Evolutionary conservation across 805 yeast genomes (phyloP).

Genomic region (Scheffersomyces ergatensis): DNA sequence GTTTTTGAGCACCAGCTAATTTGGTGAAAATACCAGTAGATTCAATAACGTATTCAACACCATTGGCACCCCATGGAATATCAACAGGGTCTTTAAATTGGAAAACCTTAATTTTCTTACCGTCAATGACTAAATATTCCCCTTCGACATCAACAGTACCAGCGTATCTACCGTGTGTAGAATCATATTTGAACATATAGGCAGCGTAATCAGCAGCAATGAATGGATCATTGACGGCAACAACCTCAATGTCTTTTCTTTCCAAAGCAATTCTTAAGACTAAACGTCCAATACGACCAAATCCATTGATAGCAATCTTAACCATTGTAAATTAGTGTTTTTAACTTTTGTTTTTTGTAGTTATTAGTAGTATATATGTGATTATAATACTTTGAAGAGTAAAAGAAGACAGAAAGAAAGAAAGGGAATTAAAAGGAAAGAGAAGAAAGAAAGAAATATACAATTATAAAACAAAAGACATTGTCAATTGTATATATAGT

Average conservation of each 20-base stretch:
- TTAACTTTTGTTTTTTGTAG: not conserved
- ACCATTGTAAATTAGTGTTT: conserved; percentile 44
- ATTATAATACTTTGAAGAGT: not conserved
- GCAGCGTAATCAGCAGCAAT: conserved; percentile 89
- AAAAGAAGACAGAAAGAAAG: not conserved
- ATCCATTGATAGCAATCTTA: conserved; percentile 88
- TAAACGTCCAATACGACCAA: conserved; percentile 92
- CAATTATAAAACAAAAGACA: too few relatives aligned
- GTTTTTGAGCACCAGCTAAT: conserved; percentile 76
- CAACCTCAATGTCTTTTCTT: conserved; percentile 75
- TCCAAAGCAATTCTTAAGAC: conserved; percentile 78
- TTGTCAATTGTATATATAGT: too few relatives aligned
- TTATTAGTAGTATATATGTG: not conserved
- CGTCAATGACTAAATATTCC: conserved; percentile 64
- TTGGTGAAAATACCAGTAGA: conserved; percentile 94
- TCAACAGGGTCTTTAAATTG: conserved; percentile 82
- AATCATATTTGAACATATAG: conserved; percentile 93
- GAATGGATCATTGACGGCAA: conserved; percentile 91
- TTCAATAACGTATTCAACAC: conserved; percentile 86
- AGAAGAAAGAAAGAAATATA: not conserved
- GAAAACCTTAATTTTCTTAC: conserved; percentile 62
- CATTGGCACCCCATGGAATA: conserved; percentile 84
- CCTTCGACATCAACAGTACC: conserved; percentile 68
- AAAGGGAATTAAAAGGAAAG: not conserved
- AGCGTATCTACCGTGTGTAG: conserved; percentile 83